Evolutionary conservation across 768 basidiomycete species (phyloP), one percentile per base, ranked within the genome.

Genomic region (Holtermannia corniformis): DNA sequence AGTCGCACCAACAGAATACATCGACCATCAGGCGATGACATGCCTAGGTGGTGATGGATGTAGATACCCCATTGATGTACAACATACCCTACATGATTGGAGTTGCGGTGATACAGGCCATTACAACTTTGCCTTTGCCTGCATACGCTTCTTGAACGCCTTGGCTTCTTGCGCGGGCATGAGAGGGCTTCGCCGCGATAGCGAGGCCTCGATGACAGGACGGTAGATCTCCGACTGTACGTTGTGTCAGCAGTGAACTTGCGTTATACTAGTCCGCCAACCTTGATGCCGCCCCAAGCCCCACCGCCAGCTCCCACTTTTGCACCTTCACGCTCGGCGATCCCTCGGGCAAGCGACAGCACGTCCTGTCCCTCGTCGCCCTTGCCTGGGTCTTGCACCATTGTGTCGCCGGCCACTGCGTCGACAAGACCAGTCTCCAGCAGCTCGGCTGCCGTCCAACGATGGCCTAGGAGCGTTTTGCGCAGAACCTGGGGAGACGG

Each of bases 401-500:
- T 80, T 24, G 74, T 73, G 0, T 81, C 81, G 19, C 76, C 75
- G 3, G 82, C 82, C 27, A 88, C 63, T 52, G 82, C 74, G 67
- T 92, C 90, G 19, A 92, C 71, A 12, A 90, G 72, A 3, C 84
- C 84, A 19, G 75, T 76, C 19, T 77, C 71, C 5, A 82, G 75
- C 2, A 86, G 83, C 64, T 92, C 88, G 4, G 73, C 52, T 1
- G 88, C 80, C 0, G 83, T 81, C 67, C 86, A 91, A 41, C 85
- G 79, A 61, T 87, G 79, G 0, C 86, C 90, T 60, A 92, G 75
- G 12, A 82, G 81, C 41, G 89, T 81, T 62, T 85, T 84, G 47
- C 87, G 82, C 5, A 81, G 77, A 11, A 82, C 61, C 22, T 72
- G 72, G 14, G 78, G 78, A 59, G 81, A 77, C 5, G 81, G 77